These are phyloP conservation scores for Mycena alexandri DNA, from an alignment of 768 basidiomycete species.

Conservation along the genomic window DNA sequence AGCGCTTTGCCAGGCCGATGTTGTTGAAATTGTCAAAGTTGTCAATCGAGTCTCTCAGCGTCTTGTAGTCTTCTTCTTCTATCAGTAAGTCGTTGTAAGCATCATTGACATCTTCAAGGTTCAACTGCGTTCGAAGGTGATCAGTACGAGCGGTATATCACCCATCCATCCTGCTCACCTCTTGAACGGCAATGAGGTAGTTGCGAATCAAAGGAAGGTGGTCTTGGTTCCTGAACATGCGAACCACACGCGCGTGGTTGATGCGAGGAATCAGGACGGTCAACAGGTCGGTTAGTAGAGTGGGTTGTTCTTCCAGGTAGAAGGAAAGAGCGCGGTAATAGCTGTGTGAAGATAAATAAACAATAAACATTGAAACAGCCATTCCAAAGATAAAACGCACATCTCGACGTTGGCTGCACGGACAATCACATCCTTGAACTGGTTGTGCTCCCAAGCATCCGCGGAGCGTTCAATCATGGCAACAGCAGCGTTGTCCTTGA, in stretches of 20 bases:
- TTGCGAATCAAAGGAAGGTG: constrained; percentile 96
- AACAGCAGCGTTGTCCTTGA: constrained; percentile 93
- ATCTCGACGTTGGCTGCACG: constrained; percentile 98
- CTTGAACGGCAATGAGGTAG: constrained; percentile 97
- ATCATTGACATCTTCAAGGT: constrained; percentile 97
- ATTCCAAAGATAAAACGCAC: constrained; percentile 54
- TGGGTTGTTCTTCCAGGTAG: constrained; percentile 95
- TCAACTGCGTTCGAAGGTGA: constrained; percentile 68
- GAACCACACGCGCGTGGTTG: constrained; percentile 95
- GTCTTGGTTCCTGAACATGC: constrained; percentile 95
- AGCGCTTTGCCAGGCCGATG: constrained; percentile 82
- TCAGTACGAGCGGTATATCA: constrained; percentile 12
- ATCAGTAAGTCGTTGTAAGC: constrained; percentile 98
- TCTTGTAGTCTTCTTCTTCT: constrained; percentile 99
- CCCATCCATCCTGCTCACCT: constrained; percentile 62
- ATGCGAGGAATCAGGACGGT: constrained; percentile 94
- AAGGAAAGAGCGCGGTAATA: constrained; percentile 97
- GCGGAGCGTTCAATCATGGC: constrained; percentile 99
- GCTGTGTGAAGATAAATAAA: constrained; percentile 52
- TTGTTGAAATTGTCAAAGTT: constrained; percentile 99
- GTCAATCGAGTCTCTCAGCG: constrained; percentile 96
- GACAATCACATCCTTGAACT: constrained; percentile 98
- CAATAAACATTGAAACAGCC: constrained; percentile 18
- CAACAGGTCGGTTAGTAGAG: constrained; percentile 91
- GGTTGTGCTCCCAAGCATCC: constrained; percentile 99